A percentile compares a stretch with the other conserved stretches of the same genome.
These are phyloP conservation scores for Fraxinus platypoda DNA, from an alignment of 305 asterid genomes.

Conservation along the genomic window DNA sequence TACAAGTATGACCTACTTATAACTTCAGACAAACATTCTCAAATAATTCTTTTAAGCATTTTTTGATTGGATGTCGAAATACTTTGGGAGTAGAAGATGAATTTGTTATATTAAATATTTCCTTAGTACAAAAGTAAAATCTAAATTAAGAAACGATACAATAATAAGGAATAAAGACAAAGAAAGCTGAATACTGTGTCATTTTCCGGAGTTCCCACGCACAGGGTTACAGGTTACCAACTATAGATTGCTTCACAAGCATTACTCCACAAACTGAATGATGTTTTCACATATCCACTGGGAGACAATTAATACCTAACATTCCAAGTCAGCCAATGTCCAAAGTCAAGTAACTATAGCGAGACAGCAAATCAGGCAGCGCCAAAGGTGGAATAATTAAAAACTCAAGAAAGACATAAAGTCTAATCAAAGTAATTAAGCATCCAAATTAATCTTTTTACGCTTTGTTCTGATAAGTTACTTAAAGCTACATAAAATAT, in stretches of 20 bases:
- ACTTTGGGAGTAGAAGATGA: neutral
- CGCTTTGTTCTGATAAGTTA: neutral
- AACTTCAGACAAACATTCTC: no score
- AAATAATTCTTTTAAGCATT: no score
- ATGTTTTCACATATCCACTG: neutral
- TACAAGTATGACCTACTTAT: no score
- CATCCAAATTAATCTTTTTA: neutral
- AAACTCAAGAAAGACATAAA: neutral
- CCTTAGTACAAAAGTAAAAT: neutral
- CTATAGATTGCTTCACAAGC: neutral
- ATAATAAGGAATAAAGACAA: neutral
- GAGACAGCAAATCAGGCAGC: neutral
- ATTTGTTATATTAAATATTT: neutral
- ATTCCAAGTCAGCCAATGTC: neutral
- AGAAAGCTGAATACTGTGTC: neutral
- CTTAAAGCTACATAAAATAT: neutral
- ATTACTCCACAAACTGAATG: neutral
- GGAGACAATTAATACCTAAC: neutral
- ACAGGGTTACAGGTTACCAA: neutral
- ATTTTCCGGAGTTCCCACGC: neutral
- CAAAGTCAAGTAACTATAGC: neutral
- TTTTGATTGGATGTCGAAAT: no score
- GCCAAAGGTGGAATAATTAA: neutral
- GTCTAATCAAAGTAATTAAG: neutral
- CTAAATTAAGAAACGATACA: neutral